Evolutionary conservation across 306 rosid species (phyloP).

Genomic region (Carpinus viminea): DNA sequence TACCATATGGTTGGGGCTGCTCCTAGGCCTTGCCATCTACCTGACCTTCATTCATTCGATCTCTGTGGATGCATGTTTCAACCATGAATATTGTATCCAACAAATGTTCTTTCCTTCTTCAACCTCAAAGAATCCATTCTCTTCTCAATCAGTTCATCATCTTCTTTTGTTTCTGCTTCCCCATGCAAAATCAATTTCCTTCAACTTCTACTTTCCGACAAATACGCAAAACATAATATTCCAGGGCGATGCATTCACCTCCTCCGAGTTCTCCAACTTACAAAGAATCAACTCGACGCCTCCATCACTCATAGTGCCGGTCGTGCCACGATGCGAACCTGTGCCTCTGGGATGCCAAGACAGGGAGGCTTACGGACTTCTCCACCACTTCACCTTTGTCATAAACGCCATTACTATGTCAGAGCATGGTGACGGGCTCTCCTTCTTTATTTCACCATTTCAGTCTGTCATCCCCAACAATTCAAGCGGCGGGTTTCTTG

Average conservation of each 20-base stretch:
- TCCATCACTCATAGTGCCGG: conserved; percentile 35
- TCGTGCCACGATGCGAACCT: background rate
- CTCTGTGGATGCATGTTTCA: too few species aligned
- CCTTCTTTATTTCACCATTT: conserved; percentile 68
- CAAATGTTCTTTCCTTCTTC: background rate
- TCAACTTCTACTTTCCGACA: conserved; percentile 42
- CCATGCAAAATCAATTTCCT: conserved; percentile 43
- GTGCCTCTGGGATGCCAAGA: conserved; percentile 53
- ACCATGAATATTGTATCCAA: conserved; percentile 2
- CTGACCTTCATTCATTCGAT: background rate
- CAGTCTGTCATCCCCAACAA: conserved; percentile 44
- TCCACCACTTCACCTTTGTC: conserved; percentile 71
- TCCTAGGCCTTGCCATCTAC: background rate
- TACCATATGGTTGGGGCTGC: too few species aligned
- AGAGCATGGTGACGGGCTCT: conserved; percentile 52
- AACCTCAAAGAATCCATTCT: background rate
- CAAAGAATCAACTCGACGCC: conserved; percentile 51
- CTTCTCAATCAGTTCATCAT: background rate
- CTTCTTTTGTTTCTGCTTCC: conserved; percentile 18
- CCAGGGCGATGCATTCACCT: conserved; percentile 52
- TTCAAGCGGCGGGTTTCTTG: conserved; percentile 67
- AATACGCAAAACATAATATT: conserved; percentile 33
- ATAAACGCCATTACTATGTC: conserved; percentile 26
- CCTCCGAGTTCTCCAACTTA: conserved; percentile 53
- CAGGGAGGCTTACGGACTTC: conserved; percentile 53